Conservation (phyloP, 345 rosid species). For the Lumnitzera littorea region DNA sequence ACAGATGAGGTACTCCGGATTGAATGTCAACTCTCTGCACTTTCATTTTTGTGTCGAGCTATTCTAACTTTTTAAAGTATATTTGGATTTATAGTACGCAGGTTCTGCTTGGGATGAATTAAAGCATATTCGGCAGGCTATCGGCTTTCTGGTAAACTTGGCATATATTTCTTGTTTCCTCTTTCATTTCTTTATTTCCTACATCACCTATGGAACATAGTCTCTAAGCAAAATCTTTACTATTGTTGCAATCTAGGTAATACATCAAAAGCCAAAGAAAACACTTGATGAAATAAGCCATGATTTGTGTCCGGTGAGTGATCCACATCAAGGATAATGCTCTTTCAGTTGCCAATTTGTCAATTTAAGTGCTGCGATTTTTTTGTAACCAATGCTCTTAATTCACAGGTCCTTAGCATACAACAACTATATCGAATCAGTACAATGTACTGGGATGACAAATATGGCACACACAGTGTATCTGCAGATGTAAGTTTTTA, state of each 20-base stretch:
- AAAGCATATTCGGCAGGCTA: slow-evolving; percentile 90
- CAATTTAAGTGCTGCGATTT: not conserved
- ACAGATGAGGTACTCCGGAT: slow-evolving; percentile 68
- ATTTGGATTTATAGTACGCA: slow-evolving; percentile 49
- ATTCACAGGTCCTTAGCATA: slow-evolving; percentile 67
- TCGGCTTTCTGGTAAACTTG: slow-evolving; percentile 73
- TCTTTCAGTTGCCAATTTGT: not conserved
- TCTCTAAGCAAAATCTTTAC: not conserved
- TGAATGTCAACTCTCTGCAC: not conserved
- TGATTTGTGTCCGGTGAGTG: slow-evolving; percentile 83
- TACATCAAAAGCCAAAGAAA: slow-evolving; percentile 94
- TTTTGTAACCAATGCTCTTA: not conserved
- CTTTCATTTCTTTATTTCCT: not conserved
- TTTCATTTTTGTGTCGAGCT: too few species aligned
- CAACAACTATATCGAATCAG: slow-evolving; percentile 88
- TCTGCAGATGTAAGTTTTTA: slow-evolving; percentile 66
- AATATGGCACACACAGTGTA: slow-evolving; percentile 88
- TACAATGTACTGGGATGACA: slow-evolving; percentile 98
- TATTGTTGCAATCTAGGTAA: slow-evolving; percentile 41
- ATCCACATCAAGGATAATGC: not conserved
- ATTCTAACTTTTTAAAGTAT: too few species aligned
- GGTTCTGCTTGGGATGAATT: slow-evolving; percentile 96
- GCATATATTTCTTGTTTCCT: not conserved
- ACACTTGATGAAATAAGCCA: slow-evolving; percentile 85
- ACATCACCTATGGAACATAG: not conserved